These are phyloP conservation scores for Curvularia verruculosa DNA, from an alignment of 2,329 filamentous ascomycete species.

Conservation along the genomic window DNA sequence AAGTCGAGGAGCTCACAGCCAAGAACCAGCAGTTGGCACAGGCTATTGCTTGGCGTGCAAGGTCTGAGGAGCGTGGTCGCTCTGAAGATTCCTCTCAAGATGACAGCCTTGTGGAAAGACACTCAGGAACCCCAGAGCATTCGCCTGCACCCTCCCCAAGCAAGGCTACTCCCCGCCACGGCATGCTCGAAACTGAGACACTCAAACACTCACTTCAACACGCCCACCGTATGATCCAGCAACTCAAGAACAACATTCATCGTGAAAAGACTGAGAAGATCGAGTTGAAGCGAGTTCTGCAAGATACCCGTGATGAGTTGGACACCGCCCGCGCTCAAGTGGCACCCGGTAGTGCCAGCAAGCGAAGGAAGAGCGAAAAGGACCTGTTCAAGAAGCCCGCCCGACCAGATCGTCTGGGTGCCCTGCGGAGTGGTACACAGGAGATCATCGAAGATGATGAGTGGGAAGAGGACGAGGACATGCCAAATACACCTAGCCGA, in stretches of 20 bases:
- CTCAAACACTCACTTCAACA: slow-evolving; percentile 92
- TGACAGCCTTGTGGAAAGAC: slow-evolving; percentile 61
- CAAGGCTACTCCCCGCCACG: slow-evolving; percentile 89
- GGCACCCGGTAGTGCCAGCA: slow-evolving; percentile 54
- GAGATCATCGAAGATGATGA: slow-evolving; percentile 78
- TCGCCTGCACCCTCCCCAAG: slow-evolving; percentile 89
- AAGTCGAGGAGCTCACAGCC: slow-evolving; percentile 82
- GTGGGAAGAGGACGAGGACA: slow-evolving; percentile 82
- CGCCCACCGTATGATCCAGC: slow-evolving; percentile 95
- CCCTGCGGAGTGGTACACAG: slow-evolving; percentile 71
- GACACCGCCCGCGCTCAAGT: slow-evolving; percentile 67
- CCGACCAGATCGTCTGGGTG: slow-evolving; percentile 75
- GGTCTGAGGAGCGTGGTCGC: slow-evolving; percentile 64
- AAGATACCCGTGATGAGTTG: slow-evolving; percentile 92
- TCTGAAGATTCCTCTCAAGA: slow-evolving; percentile 61
- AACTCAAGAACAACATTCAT: slow-evolving; percentile 91
- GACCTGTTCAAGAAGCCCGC: slow-evolving; percentile 76
- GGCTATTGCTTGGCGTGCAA: slow-evolving; percentile 77
- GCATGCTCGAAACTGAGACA: slow-evolving; percentile 92
- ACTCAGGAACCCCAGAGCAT: slow-evolving; percentile 75
- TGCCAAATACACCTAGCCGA: slow-evolving; percentile 62
- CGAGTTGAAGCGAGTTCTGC: slow-evolving; percentile 90
- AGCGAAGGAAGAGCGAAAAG: slow-evolving; percentile 63
- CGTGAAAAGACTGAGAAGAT: slow-evolving; percentile 99
- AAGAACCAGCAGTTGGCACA: slow-evolving; percentile 92